phyloP scores from a whole-genome alignment of 192 early-diverging fungal genomes.

The Coemansia sp. region DNA sequence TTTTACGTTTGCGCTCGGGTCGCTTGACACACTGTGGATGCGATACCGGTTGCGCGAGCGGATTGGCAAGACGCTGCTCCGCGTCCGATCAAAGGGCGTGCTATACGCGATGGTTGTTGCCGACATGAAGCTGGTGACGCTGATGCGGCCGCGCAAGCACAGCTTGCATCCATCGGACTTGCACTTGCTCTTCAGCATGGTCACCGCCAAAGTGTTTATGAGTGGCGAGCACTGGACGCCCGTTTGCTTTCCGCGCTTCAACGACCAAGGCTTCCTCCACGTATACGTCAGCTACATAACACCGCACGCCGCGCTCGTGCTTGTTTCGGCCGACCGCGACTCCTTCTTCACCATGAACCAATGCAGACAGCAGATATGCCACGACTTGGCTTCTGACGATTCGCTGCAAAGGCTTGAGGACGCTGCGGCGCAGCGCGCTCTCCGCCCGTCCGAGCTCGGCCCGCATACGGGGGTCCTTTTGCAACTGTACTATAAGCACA shows the following conservation, averaged over 20 bases:
- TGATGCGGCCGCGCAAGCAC: constrained; percentile 71
- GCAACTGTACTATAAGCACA: constrained; percentile 47
- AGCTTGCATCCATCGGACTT: constrained; percentile 83
- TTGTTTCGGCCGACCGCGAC: constrained; percentile 78
- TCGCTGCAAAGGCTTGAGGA: constrained; percentile 53
- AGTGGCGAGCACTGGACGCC: constrained; percentile 92
- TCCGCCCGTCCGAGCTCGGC: constrained; percentile 44
- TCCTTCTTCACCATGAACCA: constrained; percentile 78
- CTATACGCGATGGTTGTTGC: constrained; percentile 80
- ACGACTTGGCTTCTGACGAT: constrained; percentile 41
- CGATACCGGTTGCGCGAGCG: constrained; percentile 65
- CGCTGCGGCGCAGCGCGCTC: constrained; percentile 52
- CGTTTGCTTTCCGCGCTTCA: constrained; percentile 90
- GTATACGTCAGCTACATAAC: constrained; percentile 82
- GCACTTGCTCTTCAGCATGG: constrained; percentile 79
- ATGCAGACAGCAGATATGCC: constrained; percentile 62
- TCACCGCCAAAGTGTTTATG: constrained; percentile 72
- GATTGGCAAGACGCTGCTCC: constrained; percentile 61
- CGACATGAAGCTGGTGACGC: constrained; percentile 71
- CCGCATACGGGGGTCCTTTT: constrained; percentile 16
- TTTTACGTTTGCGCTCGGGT: constrained; percentile 72
- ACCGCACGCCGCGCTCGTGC: constrained; percentile 66
- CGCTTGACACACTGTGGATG: constrained; percentile 74
- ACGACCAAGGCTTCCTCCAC: constrained; percentile 83
- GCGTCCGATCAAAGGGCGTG: constrained; percentile 61